Percentiles rank a stretch among this genome's conserved stretches.
These are phyloP conservation scores for Ecytonucleospora hepatopenaei DNA, from an alignment of 371 early-diverging fungal genomes.

Conservation along the genomic window DNA sequence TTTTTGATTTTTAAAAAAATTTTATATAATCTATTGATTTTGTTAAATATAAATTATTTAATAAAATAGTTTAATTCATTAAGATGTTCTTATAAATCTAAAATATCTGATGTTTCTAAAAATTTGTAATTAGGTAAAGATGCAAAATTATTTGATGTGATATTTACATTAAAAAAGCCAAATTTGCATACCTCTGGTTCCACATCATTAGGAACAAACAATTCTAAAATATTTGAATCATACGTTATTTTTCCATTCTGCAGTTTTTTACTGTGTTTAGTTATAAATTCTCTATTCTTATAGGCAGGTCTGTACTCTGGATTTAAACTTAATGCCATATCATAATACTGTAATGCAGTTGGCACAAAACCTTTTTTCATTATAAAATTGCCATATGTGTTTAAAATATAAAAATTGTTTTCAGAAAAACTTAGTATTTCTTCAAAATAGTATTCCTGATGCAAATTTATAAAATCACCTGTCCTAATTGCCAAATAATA, in stretches of 20 bases:
- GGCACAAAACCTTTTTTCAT: not conserved
- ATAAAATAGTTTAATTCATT: not conserved
- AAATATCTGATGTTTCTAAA: not conserved
- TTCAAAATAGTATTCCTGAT: not conserved
- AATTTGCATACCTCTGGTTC: conserved; percentile 1
- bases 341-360: not conserved
- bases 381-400: conserved; percentile 8
- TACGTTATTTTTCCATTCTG: not conserved
- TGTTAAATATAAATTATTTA: not conserved
- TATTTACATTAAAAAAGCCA: conserved; percentile 6
- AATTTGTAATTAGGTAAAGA: not conserved
- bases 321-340: not conserved
- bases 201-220: not conserved
- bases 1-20: too few species aligned
- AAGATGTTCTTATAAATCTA: not conserved
- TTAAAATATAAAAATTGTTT: not conserved
- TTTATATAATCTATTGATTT: not conserved
- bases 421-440: not conserved
- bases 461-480: not conserved
- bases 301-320: conserved; percentile 2
- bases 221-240: not conserved
- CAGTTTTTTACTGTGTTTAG: not conserved
- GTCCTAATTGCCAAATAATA: conserved; percentile 1
- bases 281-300: not conserved
- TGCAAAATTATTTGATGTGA: not conserved